Base-by-base conservation (phyloP, 768 basidiomycete species). In the Russula vinacea region DNA sequence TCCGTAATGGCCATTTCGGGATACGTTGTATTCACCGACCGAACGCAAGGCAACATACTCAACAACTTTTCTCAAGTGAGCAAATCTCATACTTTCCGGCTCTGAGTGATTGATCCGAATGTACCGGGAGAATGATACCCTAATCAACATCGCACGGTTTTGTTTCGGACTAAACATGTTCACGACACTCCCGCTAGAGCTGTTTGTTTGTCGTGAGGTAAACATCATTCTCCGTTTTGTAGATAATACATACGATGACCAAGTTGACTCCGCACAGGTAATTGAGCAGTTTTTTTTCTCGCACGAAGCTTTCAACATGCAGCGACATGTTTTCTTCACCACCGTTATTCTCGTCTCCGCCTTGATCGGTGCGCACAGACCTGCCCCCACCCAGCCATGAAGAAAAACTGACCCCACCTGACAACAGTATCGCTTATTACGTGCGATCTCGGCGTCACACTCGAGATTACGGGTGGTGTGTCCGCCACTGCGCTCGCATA, bases 81-180 rank as follows among this genome's bases (percentile, higher is more conserved):
- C 72, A 39, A 17, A 22, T 62, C 37, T 44, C 32, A 4, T 26
- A 39, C 52, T 2, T 65, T 57, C 40, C 14, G 17, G 26, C 35
- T 11, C n/a, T 13, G 45, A 40, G 5, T 33, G 47, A 57, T 60
- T 40, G 17, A 35, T 33, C 9, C 33, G 10, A 45, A 16, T 7
- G 16, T 13, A 11, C n/a, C 40, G 24, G n/a, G 24, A 90, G 86
- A 80, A 82, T 67, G 92, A 96, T 71, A 84, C 87, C n/a, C 70
- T 98, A 62, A 97, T 98, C 77, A 98, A 98, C 71, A 79, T 98
- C 57, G 97, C 97, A 2, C 83, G 97, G 17, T 92, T 97, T 69
- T 94, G 90, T 72, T 94, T 95, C 72, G 94, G 94, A 13, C 74
- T 94, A 67, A 97, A 96, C 75, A 99, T 98, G 97, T 97, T 98